phyloP scores from a whole-genome alignment of 2,329 filamentous ascomycete genomes.

The Rhinocladiella similis region DNA sequence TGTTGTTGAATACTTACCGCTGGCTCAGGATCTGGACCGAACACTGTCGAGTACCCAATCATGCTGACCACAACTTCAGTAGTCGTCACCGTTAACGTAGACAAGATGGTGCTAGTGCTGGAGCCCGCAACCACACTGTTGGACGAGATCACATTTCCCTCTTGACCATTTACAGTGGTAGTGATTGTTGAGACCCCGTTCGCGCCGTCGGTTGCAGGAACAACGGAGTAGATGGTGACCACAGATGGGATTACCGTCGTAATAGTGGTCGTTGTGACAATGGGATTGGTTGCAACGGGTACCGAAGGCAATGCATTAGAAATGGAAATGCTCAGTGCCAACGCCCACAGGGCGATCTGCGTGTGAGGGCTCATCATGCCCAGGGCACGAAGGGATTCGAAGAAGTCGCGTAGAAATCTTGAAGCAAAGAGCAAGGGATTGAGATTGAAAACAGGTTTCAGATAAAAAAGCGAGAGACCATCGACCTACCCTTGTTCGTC shows the following conservation, averaged over 20 bases:
- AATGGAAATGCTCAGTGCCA: slow-evolving; percentile 7
- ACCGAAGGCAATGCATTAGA: slow-evolving; percentile 18
- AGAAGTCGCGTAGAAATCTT: slow-evolving; percentile 1
- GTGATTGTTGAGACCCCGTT: slow-evolving; percentile 11
- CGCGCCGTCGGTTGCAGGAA: slow-evolving; percentile 12
- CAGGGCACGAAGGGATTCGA: slow-evolving; percentile 9
- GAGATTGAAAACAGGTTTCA: neutral
- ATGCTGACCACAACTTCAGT: slow-evolving; percentile 17
- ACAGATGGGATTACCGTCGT: slow-evolving; percentile 17
- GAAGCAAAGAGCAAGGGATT: neutral
- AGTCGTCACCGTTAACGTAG: slow-evolving; percentile 17
- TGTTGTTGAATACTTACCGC: slow-evolving; percentile 5
- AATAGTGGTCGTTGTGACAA: slow-evolving; percentile 15
- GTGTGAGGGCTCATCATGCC: slow-evolving; percentile 12
- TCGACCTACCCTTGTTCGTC: neutral
- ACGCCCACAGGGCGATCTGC: slow-evolving; percentile 2
- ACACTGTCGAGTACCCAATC: slow-evolving; percentile 18
- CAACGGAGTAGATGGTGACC: slow-evolving; percentile 20
- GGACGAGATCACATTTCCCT: slow-evolving; percentile 7
- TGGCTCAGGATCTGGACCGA: slow-evolving; percentile 15
- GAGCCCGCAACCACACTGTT: slow-evolving; percentile 5
- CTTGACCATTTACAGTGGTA: slow-evolving; percentile 12
- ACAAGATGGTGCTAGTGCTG: slow-evolving; percentile 20
- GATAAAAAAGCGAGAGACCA: neutral
- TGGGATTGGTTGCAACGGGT: slow-evolving; percentile 23